Percentiles rank a stretch among this genome's conserved stretches.
phyloP scores from a whole-genome alignment of 225 moss, liverwort and hornwort species.

The Physcomitrium patens region DNA sequence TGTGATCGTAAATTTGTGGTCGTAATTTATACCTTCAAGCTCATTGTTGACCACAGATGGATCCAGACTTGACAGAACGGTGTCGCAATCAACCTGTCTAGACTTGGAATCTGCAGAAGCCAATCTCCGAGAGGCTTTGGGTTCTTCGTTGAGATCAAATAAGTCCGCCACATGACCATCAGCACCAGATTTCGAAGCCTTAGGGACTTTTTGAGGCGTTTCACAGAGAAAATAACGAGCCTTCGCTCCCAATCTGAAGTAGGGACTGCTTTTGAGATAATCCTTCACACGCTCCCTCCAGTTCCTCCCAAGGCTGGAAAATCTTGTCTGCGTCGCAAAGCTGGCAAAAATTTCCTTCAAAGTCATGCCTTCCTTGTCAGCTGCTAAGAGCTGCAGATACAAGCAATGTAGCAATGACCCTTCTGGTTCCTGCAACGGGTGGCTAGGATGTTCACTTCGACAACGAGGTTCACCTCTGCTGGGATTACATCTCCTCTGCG shows the following conservation, averaged over 20 bases:
- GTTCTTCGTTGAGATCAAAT: not conserved
- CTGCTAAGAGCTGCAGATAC: conserved; percentile 41
- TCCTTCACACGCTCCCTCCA: conserved; percentile 38
- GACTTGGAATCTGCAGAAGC: not conserved
- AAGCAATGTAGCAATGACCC: conserved; percentile 40
- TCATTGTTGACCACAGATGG: conserved; percentile 24
- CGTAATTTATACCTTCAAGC: not conserved
- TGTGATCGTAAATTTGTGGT: too few relatives aligned
- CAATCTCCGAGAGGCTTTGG: not conserved
- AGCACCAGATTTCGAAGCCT: not conserved
- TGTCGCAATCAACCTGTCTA: conserved; percentile 1
- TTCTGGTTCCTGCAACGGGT: conserved; percentile 32
- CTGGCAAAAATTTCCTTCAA: conserved; percentile 37
- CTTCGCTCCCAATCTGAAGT: conserved; percentile 25
- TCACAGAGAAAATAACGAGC: conserved; percentile 34
- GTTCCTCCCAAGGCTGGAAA: conserved; percentile 25
- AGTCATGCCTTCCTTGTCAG: conserved; percentile 38
- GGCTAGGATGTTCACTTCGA: conserved; percentile 12
- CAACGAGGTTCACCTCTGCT: conserved; percentile 17
- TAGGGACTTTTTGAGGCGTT: conserved; percentile 10
- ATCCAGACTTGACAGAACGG: conserved; percentile 19
- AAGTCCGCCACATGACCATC: not conserved
- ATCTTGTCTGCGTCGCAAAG: conserved; percentile 32
- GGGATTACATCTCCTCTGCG: conserved; percentile 20
- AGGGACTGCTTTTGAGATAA: conserved; percentile 21